Percentiles rank a stretch among this genome's conserved stretches.
phyloP scores from a whole-genome alignment of 2,329 filamentous ascomycete species.

The Falciphora oryzae region DNA sequence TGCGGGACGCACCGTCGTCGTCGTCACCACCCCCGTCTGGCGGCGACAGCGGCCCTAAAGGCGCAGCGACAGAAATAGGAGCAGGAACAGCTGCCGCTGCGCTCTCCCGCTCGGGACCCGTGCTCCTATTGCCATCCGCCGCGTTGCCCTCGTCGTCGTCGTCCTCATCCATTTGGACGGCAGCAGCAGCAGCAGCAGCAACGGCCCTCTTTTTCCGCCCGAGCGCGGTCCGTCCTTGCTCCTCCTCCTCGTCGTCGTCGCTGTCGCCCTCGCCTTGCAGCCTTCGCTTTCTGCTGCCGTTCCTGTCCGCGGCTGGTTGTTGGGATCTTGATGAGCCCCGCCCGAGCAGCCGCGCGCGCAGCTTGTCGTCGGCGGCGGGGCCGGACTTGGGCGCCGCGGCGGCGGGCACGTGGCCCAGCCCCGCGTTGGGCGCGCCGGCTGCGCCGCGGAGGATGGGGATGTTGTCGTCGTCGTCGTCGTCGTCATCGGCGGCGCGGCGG shows the following conservation, averaged over 20 bases:
- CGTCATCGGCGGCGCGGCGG: background rate
- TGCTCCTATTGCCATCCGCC: background rate
- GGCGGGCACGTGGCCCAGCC: slow-evolving; percentile 33
- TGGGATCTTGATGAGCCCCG: slow-evolving; percentile 1
- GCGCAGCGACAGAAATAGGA: background rate
- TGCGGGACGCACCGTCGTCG: background rate
- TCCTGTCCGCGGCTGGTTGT: slow-evolving; percentile 11
- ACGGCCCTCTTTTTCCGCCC: slow-evolving; percentile 15
- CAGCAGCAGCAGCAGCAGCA: background rate
- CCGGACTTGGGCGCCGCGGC: slow-evolving; percentile 21
- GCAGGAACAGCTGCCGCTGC: background rate
- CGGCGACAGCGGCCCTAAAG: no score
- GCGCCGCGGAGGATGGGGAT: slow-evolving; percentile 7
- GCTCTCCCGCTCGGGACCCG: no score
- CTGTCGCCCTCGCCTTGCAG: slow-evolving; percentile 15
- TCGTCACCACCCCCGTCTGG: background rate
- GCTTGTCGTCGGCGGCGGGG: slow-evolving; percentile 14
- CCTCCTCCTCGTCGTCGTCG: slow-evolving; percentile 24
- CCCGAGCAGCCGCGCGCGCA: slow-evolving; percentile 27
- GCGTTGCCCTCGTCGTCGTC: background rate
- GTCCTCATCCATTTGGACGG: background rate
- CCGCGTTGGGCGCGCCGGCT: slow-evolving; percentile 27
- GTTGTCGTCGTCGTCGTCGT: slow-evolving; percentile 3
- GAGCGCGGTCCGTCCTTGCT: slow-evolving; percentile 22
- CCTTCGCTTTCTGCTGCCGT: slow-evolving; percentile 9